A percentile compares a stretch with the other conserved stretches of the same genome.
Evolutionary conservation across 208 protist genomes (phyloP).

Genomic region (Wallacemonas sp.): DNA sequence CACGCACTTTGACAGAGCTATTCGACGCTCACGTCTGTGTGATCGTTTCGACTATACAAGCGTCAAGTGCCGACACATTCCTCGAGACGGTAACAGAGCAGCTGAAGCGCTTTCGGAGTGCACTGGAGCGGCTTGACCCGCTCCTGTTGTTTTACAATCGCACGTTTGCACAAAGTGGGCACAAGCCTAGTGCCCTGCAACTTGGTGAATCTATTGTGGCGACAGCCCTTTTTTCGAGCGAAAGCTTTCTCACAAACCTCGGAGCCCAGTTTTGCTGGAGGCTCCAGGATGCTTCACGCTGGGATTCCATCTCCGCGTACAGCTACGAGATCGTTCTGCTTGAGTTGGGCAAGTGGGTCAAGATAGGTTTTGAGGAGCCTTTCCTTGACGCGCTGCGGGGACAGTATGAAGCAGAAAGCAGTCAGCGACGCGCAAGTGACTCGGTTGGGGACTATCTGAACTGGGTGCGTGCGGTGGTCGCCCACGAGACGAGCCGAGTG

Average conservation of each 20-base stretch:
- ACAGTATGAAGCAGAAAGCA: conserved; percentile 17
- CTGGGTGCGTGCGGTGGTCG: conserved; percentile 25
- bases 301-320: not conserved
- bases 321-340: conserved; percentile 7
- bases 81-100: conserved; percentile 39
- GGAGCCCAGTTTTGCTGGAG: not conserved
- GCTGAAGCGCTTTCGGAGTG: conserved; percentile 53
- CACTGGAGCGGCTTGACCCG: conserved; percentile 47
- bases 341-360: conserved; percentile 1
- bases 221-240: not conserved
- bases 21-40: conserved; percentile 34
- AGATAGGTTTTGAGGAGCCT: conserved; percentile 19
- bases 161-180: not conserved
- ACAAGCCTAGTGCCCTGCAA: conserved; percentile 6
- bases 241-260: not conserved
- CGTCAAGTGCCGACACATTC: conserved; percentile 20
- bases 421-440: conserved; percentile 14
- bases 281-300: not conserved
- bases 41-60: conserved; percentile 32
- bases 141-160: conserved; percentile 65
- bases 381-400: conserved; percentile 32
- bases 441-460: conserved; percentile 21
- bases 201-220: not conserved
- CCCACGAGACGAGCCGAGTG: conserved; percentile 5
- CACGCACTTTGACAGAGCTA: conserved; percentile 42